Conservation (phyloP, 2,329 filamentous ascomycete species). For the Tolypocladium inflatum region DNA sequence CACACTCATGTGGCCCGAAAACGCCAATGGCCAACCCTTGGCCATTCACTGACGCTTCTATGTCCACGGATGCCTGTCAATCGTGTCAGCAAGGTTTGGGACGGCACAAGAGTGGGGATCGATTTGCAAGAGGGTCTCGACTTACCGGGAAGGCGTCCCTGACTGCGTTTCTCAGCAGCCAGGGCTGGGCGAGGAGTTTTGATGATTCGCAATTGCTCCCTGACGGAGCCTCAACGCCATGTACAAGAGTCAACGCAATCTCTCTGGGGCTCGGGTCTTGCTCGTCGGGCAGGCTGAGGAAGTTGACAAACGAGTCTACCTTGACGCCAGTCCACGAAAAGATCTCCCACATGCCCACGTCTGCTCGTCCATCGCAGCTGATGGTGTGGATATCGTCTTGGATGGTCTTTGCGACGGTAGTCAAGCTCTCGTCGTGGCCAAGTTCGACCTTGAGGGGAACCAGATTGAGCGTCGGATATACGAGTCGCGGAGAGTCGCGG, state of each 20-base stretch:
- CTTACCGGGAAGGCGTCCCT: slow-evolving; percentile 18
- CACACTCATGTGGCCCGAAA: slow-evolving; percentile 22
- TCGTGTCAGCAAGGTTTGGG: neutral
- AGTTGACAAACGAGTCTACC: slow-evolving; percentile 73
- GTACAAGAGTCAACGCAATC: neutral
- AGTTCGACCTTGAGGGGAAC: slow-evolving; percentile 56
- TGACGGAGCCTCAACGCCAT: neutral
- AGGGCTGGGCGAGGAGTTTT: slow-evolving; percentile 2
- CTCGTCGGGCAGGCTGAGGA: slow-evolving; percentile 46
- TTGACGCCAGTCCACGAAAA: slow-evolving; percentile 62
- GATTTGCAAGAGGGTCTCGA: neutral
- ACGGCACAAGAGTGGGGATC: neutral
- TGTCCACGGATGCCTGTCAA: slow-evolving; percentile 27
- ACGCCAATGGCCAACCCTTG: slow-evolving; percentile 27
- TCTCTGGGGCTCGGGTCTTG: neutral
- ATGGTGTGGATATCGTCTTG: slow-evolving; percentile 61
- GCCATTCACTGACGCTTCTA: slow-evolving; percentile 26
- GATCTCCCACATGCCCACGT: slow-evolving; percentile 62
- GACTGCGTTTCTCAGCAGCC: slow-evolving; percentile 13
- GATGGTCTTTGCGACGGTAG: slow-evolving; percentile 47
- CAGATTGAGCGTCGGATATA: slow-evolving; percentile 69
- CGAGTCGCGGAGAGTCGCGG: slow-evolving; percentile 29
- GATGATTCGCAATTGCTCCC: neutral
- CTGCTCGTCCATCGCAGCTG: slow-evolving; percentile 35
- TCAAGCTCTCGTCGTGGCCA: slow-evolving; percentile 21